Evolutionary conservation across 2,329 filamentous ascomycete species (phyloP).

Genomic region (Aspergillus alliaceus): DNA sequence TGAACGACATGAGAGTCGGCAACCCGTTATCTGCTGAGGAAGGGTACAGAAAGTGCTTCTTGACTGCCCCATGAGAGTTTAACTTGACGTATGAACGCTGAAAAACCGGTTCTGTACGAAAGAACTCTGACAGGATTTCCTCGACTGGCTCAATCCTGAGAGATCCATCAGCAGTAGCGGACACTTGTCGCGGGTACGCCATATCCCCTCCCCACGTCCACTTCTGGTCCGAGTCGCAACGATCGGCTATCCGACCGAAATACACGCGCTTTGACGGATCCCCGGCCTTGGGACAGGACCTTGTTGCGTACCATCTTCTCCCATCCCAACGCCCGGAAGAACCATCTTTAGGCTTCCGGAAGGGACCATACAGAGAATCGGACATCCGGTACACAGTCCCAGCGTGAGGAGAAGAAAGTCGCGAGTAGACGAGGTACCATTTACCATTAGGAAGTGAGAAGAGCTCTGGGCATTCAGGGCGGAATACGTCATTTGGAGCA

Average conservation of each 20-base stretch:
- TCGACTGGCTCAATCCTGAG: background rate
- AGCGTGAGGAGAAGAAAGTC: background rate
- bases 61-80: background rate
- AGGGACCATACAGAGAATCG: background rate
- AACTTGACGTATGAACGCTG: background rate
- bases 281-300: background rate
- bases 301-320: slow-evolving; percentile 1
- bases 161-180: background rate
- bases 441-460: slow-evolving; percentile 1
- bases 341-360: background rate
- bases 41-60: background rate
- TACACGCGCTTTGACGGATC: background rate
- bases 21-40: background rate
- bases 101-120: background rate
- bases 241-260: background rate
- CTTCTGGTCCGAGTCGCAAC: background rate
- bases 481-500: slow-evolving; percentile 2
- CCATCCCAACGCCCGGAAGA: background rate
- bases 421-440: slow-evolving; percentile 1
- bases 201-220: background rate
- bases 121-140: background rate
- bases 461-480: background rate
- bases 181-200: background rate
- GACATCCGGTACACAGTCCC: background rate
- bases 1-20: background rate